phyloP scores from a whole-genome alignment of 305 asterid species.

The Fraxinus baroniana region DNA sequence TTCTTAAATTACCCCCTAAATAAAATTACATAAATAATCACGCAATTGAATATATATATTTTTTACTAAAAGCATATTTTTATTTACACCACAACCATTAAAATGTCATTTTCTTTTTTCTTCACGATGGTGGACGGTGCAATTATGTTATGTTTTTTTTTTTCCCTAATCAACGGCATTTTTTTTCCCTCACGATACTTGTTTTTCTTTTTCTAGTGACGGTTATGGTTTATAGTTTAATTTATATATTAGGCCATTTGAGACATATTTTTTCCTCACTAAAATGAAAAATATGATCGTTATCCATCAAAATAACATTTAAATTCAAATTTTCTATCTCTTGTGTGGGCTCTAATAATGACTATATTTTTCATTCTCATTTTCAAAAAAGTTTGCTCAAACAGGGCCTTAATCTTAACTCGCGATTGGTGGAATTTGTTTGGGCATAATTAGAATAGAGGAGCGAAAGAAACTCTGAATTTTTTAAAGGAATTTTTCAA shows the following conservation, averaged over 20 bases:
- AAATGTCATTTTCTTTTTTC: background rate
- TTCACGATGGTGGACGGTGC: background rate
- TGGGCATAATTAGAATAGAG: background rate
- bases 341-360: too few species aligned
- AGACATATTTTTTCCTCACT: too few species aligned
- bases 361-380: too few species aligned
- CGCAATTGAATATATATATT: too few species aligned
- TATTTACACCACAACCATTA: background rate
- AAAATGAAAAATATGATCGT: too few species aligned
- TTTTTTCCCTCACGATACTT: background rate
- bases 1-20: background rate
- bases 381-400: too few species aligned
- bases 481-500: too few species aligned
- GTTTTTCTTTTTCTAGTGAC: background rate
- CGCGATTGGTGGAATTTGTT: background rate
- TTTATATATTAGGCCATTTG: too few species aligned
- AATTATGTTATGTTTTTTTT: too few species aligned
- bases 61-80: background rate
- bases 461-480: too few species aligned
- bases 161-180: background rate
- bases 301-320: too few species aligned
- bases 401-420: background rate
- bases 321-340: too few species aligned
- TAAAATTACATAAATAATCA: background rate
- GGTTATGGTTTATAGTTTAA: background rate